Base-by-base conservation (phyloP, 139 green algal species). In the Chlorella sp. region DNA sequence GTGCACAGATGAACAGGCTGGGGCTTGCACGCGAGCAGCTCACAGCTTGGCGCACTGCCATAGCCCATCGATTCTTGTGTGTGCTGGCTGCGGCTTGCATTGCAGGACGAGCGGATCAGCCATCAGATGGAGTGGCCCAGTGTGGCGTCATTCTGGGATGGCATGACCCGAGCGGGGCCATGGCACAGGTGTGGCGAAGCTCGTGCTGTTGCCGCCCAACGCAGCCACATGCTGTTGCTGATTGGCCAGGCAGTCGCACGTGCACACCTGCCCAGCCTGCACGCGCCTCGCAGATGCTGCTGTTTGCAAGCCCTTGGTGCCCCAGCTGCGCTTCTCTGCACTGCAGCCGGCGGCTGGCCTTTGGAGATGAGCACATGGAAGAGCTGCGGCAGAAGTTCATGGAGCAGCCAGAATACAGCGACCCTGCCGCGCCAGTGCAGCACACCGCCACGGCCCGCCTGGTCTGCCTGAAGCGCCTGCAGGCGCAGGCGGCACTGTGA, bases 161-260 rank as follows among this genome's bases (percentile, higher is more conserved):
- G 63, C 62, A 83, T 83, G 28, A 64, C n/a, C 63, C 63, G 41
- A 2, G 63, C 39, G 3, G 78, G 78, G 62, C 78, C 78, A 20
- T 83, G 78, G 78, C 78, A 83, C 78, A 83, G 76, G 74, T 55
- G n/a, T n/a, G n/a, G n/a, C n/a, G n/a, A n/a, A n/a, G n/a, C n/a
- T n/a, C n/a, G n/a, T n/a, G n/a, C n/a, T n/a, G n/a, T n/a, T n/a
- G n/a, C n/a, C n/a, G n/a, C n/a, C n/a, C n/a, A n/a, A n/a, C n/a
- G n/a, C n/a, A n/a, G n/a, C n/a, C n/a, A n/a, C n/a, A n/a, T n/a
- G n/a, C n/a, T n/a, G n/a, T n/a, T n/a, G n/a, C n/a, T n/a, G n/a
- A n/a, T n/a, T n/a, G n/a, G n/a, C n/a, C n/a, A n/a, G n/a, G n/a
- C n/a, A n/a, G n/a, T n/a, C n/a, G n/a, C n/a, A n/a, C n/a, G n/a